Conservation (phyloP, 2,329 filamentous ascomycete genomes). For the Aspergillus aculeatinus region DNA sequence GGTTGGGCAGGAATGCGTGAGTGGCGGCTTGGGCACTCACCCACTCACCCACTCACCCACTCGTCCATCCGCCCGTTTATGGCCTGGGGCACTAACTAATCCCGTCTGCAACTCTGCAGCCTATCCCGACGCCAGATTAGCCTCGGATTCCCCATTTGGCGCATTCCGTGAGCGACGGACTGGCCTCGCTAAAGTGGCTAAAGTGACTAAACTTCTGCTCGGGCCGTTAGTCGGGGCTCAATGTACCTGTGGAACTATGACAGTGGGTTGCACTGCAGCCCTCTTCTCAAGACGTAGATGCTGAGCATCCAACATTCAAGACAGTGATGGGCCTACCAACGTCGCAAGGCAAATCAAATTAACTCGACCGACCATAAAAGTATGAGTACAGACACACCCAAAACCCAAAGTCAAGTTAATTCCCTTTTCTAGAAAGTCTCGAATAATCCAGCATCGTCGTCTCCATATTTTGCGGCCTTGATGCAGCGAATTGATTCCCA, state of each 20-base stretch:
- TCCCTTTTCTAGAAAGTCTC: background rate
- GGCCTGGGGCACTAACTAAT: background rate
- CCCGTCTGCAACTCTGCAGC: background rate
- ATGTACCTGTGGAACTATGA: background rate
- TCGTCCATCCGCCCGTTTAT: background rate
- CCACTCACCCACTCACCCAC: background rate
- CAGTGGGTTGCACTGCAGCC: background rate
- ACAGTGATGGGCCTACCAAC: background rate
- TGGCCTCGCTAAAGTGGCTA: background rate
- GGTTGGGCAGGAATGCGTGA: conserved; percentile 43
- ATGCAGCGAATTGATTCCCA: background rate
- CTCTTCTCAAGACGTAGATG: background rate
- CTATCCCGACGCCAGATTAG: background rate
- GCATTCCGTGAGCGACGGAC: background rate
- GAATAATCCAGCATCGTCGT: background rate
- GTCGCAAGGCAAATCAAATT: background rate
- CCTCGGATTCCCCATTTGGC: background rate
- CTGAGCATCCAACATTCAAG: background rate
- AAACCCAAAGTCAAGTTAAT: background rate
- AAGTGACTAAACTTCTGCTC: conserved; percentile 1
- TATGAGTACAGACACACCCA: background rate
- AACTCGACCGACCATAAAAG: background rate
- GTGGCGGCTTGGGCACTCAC: conserved; percentile 33
- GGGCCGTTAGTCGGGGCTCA: conserved; percentile 11
- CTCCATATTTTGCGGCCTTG: background rate